Conservation (phyloP, 139 green algal species). For the Micractinium conductrix region DNA sequence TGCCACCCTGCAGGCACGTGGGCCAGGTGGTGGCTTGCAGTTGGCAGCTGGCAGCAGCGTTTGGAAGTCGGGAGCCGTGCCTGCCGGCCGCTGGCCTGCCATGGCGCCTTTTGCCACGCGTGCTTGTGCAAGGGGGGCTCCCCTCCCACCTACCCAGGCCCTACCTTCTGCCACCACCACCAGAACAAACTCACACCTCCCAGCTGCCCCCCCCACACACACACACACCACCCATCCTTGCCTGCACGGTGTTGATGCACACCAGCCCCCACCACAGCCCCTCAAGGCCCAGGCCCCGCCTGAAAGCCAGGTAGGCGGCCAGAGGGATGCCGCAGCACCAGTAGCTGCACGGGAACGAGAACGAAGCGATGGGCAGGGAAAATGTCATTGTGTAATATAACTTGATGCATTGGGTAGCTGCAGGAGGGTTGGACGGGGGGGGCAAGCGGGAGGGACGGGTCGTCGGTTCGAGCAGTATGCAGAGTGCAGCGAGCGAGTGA, state of each 20-base stretch:
- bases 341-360: conserved; percentile 25
- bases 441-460: too few relatives aligned
- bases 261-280: conserved; percentile 67
- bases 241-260: conserved; percentile 27
- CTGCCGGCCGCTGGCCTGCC: too few relatives aligned
- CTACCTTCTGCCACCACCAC: neutral
- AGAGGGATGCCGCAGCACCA: conserved; percentile 65
- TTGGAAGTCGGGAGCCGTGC: too few relatives aligned
- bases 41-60: too few relatives aligned
- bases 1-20: conserved; percentile 4
- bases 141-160: too few relatives aligned
- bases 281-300: conserved; percentile 35
- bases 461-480: too few relatives aligned
- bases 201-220: neutral
- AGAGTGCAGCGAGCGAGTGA: too few relatives aligned
- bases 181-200: neutral
- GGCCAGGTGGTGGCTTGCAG: neutral
- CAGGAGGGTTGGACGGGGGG: too few relatives aligned
- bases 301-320: conserved; percentile 59
- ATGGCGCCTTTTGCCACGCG: neutral
- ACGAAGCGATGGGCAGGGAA: too few relatives aligned
- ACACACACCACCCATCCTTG: neutral
- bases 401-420: too few relatives aligned
- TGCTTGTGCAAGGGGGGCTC: too few relatives aligned
- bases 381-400: too few relatives aligned